Conservation (phyloP, 192 early-diverging fungal genomes). For the Rhizoclosmatium sp. region DNA sequence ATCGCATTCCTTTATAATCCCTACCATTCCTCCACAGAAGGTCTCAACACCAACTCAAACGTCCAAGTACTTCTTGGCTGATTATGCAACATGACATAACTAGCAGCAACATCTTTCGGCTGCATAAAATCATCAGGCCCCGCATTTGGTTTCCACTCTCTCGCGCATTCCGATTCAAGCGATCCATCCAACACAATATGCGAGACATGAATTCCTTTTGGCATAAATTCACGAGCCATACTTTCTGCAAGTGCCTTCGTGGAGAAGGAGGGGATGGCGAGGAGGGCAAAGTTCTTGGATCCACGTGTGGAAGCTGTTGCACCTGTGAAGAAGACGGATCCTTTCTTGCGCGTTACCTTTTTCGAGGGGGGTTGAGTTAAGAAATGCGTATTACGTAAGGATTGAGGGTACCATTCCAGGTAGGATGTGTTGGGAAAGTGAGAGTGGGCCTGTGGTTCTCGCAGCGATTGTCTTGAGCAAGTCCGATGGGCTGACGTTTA, state of each 20-base stretch:
- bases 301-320: slow-evolving; percentile 42
- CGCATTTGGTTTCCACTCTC: slow-evolving; percentile 31
- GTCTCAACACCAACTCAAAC: slow-evolving; percentile 43
- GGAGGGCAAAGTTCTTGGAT: slow-evolving; percentile 33
- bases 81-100: slow-evolving; percentile 40
- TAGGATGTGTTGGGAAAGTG: slow-evolving; percentile 26
- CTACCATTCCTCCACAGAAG: slow-evolving; percentile 41
- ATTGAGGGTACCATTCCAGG: slow-evolving; percentile 30
- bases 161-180: slow-evolving; percentile 29
- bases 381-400: background rate
- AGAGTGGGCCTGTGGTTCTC: slow-evolving; percentile 23
- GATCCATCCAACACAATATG: slow-evolving; percentile 48
- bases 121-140: slow-evolving; percentile 31
- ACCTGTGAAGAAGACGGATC: slow-evolving; percentile 48
- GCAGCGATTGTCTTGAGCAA: slow-evolving; percentile 10
- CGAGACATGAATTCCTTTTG: slow-evolving; percentile 47
- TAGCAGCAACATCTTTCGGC: slow-evolving; percentile 29
- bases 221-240: slow-evolving; percentile 48
- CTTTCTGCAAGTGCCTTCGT: slow-evolving; percentile 41
- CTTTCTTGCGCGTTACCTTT: slow-evolving; percentile 31
- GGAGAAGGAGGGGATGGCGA: slow-evolving; percentile 43
- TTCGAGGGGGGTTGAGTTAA: background rate
- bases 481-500: slow-evolving; percentile 17
- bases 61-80: slow-evolving; percentile 45
- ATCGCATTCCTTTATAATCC: no score